Conservation (phyloP, 2,329 filamentous ascomycete genomes). For the Aspergillus phoenicis region DNA sequence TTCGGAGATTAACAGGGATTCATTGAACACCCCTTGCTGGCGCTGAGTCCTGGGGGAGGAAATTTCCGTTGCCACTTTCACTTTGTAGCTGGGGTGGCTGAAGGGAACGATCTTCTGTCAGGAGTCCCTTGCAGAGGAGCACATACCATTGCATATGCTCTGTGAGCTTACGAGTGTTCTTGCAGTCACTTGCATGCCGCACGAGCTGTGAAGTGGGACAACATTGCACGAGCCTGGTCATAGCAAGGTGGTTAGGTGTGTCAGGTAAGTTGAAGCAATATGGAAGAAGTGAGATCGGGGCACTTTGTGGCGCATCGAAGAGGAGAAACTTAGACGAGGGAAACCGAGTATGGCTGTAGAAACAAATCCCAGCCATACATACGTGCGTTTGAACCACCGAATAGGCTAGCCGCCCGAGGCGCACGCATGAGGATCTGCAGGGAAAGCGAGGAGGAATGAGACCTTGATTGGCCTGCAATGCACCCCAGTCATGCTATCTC, state of each 20-base stretch:
- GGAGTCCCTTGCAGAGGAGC: background rate
- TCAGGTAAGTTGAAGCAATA: background rate
- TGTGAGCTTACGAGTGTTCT: background rate
- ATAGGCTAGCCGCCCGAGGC: background rate
- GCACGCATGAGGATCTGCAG: conserved; percentile 17
- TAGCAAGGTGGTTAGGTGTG: background rate
- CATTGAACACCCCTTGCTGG: background rate
- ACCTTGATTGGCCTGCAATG: conserved; percentile 8
- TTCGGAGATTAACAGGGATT: background rate
- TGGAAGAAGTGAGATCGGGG: background rate
- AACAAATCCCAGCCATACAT: no score
- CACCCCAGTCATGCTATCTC: background rate
- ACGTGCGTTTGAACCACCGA: background rate
- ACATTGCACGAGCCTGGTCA: background rate
- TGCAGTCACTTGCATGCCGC: background rate
- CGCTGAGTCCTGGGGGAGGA: background rate
- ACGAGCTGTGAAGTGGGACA: background rate
- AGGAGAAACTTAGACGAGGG: no score
- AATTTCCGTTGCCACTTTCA: background rate
- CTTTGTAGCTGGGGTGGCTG: background rate
- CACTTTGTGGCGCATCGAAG: background rate
- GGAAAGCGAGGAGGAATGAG: conserved; percentile 21
- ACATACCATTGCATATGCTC: background rate
- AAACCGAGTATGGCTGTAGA: no score
- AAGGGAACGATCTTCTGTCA: background rate